Conservation (phyloP, 2,329 filamentous ascomycete species). For the Colletotrichum abscissum region DNA sequence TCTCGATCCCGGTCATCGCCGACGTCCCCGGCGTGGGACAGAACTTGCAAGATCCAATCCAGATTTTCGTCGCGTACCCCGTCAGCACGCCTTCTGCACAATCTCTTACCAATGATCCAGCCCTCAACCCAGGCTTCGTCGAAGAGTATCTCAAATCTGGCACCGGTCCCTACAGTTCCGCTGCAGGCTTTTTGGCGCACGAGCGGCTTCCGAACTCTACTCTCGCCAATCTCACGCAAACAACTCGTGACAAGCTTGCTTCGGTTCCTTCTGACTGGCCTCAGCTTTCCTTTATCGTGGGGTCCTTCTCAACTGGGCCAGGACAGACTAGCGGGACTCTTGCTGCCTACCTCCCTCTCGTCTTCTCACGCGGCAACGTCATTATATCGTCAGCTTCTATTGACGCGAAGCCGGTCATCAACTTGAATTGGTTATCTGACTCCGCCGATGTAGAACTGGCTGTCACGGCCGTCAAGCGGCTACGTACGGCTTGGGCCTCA, state of each 20-base stretch:
- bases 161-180: conserved; percentile 26
- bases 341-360: conserved; percentile 45
- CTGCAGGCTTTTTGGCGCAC: conserved; percentile 25
- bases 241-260: conserved; percentile 5
- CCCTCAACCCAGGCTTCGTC: neutral
- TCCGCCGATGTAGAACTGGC: conserved; percentile 56
- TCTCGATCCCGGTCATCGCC: conserved; percentile 55
- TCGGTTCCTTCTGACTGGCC: conserved; percentile 25
- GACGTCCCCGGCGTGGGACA: conserved; percentile 80
- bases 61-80: conserved; percentile 47
- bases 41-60: conserved; percentile 83
- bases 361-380: conserved; percentile 54
- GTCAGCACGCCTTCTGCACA: conserved; percentile 20
- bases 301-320: conserved; percentile 7
- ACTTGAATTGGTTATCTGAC: conserved; percentile 58
- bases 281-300: conserved; percentile 17
- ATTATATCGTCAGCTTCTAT: conserved; percentile 50
- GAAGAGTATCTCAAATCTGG: conserved; percentile 23
- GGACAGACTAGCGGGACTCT: conserved; percentile 41
- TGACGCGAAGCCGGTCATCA: conserved; percentile 51
- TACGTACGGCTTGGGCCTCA: conserved; percentile 49
- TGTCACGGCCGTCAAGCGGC: conserved; percentile 54
- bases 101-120: conserved; percentile 21
- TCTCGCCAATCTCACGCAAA: conserved; percentile 11
- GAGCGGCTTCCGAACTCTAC: conserved; percentile 25